Percentiles rank a stretch among this genome's conserved stretches.
Conservation (phyloP, 1,284 basidiomycete genomes). For the Cutaneotrichosporon arboriforme region DNA sequence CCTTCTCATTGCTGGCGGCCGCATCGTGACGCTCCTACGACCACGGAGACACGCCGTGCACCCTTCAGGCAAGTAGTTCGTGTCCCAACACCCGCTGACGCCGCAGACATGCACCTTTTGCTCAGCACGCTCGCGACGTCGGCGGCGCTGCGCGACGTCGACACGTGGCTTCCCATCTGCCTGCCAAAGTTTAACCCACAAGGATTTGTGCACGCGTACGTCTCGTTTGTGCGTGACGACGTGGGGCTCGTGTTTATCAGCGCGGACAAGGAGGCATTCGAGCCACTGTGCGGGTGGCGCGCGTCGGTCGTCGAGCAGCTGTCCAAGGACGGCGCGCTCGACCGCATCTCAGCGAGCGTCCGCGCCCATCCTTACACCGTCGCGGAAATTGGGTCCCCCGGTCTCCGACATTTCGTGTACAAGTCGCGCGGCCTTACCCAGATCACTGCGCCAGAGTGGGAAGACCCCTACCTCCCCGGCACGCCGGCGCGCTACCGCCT, state of each 20-base stretch:
- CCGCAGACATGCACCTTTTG: constrained; percentile 73
- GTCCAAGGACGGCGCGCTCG: constrained; percentile 57
- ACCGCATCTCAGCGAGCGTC: constrained; percentile 29
- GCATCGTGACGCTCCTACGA: constrained; percentile 79
- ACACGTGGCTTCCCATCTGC: constrained; percentile 92
- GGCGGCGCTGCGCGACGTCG: constrained; percentile 65
- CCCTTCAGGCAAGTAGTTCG: constrained; percentile 63
- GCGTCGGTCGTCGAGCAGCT: constrained; percentile 62
- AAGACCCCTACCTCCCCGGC: constrained; percentile 66
- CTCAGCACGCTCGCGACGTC: constrained; percentile 66
- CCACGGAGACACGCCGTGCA: constrained; percentile 92
- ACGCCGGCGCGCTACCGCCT: constrained; percentile 49
- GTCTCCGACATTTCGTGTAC: constrained; percentile 89
- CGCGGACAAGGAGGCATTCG: constrained; percentile 50
- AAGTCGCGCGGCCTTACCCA: constrained; percentile 85
- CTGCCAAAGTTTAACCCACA: constrained; percentile 88
- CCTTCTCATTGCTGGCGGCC: constrained; percentile 69
- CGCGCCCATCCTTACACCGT: constrained; percentile 42
- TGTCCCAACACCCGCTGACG: constrained; percentile 1
- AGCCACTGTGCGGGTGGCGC: constrained; percentile 60
- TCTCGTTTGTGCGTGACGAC: constrained; percentile 59
- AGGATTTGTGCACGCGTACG: constrained; percentile 88
- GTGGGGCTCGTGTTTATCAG: constrained; percentile 50
- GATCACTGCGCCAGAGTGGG: constrained; percentile 73
- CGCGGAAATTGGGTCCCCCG: constrained; percentile 65